Evolutionary conservation across 306 rosid species (phyloP).

Genomic region (Geum urbanum): DNA sequence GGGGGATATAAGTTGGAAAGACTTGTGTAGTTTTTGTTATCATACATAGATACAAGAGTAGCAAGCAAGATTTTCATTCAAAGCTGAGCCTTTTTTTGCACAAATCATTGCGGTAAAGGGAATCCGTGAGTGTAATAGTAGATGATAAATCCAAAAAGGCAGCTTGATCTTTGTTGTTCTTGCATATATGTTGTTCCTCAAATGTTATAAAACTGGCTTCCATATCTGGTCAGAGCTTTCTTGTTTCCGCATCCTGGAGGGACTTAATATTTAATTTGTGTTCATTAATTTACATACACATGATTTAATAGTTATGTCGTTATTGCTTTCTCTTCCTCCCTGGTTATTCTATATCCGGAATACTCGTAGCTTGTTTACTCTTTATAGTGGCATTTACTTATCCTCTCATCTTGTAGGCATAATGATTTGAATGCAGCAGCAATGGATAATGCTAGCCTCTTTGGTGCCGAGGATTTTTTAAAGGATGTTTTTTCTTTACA

Average conservation of each 20-base stretch:
- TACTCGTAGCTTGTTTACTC: not conserved
- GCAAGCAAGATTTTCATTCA: not conserved
- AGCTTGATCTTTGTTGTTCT: not conserved
- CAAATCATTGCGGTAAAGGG: not conserved
- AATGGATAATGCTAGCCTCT: conserved; percentile 40
- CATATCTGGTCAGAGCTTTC: not conserved
- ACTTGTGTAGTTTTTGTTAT: not conserved
- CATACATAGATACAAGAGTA: too few species aligned
- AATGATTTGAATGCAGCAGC: conserved; percentile 36
- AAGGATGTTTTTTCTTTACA: conserved; percentile 64
- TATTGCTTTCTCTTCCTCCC: not conserved
- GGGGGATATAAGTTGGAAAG: not conserved
- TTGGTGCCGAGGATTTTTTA: conserved; percentile 35
- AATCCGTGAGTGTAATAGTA: not conserved
- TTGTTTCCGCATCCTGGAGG: not conserved
- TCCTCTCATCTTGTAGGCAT: conserved; percentile 54
- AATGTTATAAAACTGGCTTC: not conserved
- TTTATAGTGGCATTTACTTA: conserved; percentile 21
- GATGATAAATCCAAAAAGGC: not conserved
- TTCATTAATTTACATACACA: not conserved
- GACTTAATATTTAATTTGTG: not conserved
- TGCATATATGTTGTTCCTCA: not conserved
- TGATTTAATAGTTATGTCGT: not conserved
- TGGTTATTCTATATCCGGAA: not conserved
- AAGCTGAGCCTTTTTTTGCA: not conserved